Base-by-base conservation (phyloP, 78 protist genomes). In the Bodo saltans region DNA sequence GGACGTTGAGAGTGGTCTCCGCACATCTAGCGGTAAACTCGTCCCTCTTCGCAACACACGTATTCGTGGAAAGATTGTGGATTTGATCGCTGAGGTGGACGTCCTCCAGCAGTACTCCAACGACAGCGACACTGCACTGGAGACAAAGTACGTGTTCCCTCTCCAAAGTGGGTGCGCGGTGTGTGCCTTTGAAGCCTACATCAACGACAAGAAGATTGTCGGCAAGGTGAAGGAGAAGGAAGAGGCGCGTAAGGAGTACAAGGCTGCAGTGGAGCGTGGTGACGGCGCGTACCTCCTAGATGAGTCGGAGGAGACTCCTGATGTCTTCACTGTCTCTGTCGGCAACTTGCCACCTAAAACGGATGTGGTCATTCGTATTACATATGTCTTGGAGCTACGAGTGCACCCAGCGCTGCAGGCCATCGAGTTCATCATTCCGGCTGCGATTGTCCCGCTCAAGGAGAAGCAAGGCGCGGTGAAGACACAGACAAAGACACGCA, bases 171-270 rank as follows among this genome's bases (percentile, higher is more conserved):
- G 72, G 76, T 84, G 93, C 0, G 97, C 97, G 3, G 96, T 95
- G 28, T 93, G 95, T 68, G 94, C 86, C 8, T 95, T 95, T n/a
- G 87, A 85, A 41, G 94, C 95, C 12, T 83, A 40, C 47, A 78
- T 94, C 60, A 88, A 93, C 78, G 93, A 93, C 71, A 73, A 82
- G 60, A 83, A 86, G 42, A 39, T 95, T 0, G 82, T 83, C 33
- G 95, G 95, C 42, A 85, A 84, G 11, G 92, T 90, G 11, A 90
- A 93, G 79, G 95, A 90, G 29, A 95, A 92, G 82, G 90, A 91
- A 17, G 74, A 87, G 53, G 98, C 98, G 29, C 88, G 60, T 0
- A 8, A 25, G 38, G 87, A 80, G 40, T 84, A 83, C 83, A n/a
- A 32, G 25, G 69, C 85, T 25, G 95, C 94, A 1, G 73, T 92